Percentiles rank a stretch among this genome's conserved stretches.
These are phyloP conservation scores for Lactifluus echinatus DNA, from an alignment of 768 basidiomycete species.

Conservation along the genomic window DNA sequence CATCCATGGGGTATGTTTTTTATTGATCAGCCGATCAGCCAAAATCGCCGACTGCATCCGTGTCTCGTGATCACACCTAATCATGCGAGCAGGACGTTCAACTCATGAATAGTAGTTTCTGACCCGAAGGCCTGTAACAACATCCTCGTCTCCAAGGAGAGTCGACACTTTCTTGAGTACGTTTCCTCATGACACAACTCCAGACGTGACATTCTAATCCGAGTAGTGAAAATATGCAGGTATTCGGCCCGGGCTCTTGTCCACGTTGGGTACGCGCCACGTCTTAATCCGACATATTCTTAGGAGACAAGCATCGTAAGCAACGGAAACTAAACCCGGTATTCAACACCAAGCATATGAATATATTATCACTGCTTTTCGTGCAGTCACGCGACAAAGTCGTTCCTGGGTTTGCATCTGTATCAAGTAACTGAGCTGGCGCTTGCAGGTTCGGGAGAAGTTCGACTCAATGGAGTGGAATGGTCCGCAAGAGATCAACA, in stretches of 20 bases:
- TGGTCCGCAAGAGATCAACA: conserved; percentile 10
- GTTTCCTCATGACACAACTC: not conserved
- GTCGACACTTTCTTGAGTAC: not conserved
- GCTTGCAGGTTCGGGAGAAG: too few relatives aligned
- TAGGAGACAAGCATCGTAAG: not conserved
- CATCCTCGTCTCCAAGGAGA: not conserved
- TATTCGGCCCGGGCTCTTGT: not conserved
- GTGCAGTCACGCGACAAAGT: conserved; percentile 15
- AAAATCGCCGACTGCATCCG: not conserved
- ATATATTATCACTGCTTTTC: conserved; percentile 18
- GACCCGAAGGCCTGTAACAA: conserved; percentile 2
- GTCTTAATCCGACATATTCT: not conserved
- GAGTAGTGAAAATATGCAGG: not conserved
- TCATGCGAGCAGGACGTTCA: not conserved
- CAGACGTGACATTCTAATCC: too few relatives aligned
- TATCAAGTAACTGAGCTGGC: too few relatives aligned
- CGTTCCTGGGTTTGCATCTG: not conserved
- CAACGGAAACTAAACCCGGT: conserved; percentile 14
- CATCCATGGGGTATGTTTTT: too few relatives aligned
- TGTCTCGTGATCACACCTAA: not conserved
- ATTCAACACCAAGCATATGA: conserved; percentile 21
- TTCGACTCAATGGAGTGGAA: too few relatives aligned
- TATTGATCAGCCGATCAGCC: not conserved
- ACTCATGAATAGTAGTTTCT: conserved; percentile 3
- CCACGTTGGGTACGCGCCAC: not conserved